Base-by-base conservation (phyloP, 2,329 filamentous ascomycete genomes). In the Fusarium neocosmosporiellum region DNA sequence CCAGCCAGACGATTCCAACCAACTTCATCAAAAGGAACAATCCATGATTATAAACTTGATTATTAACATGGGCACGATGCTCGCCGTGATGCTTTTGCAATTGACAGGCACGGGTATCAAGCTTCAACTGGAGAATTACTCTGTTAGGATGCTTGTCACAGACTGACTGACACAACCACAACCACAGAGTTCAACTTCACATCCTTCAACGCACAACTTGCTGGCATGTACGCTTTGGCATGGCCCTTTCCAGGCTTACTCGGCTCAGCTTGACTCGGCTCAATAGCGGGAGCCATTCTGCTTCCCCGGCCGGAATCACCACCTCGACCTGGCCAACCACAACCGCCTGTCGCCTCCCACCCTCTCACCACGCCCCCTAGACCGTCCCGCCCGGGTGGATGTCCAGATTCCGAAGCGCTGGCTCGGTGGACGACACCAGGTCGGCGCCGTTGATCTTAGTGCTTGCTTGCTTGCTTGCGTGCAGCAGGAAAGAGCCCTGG, bases 371-470 rank as follows among this genome's bases (percentile, higher is more conserved):
- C 46, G 46, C 46, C 60, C 63, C 59, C 58, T 63, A 64, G 33
- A 53, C 50, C 63, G 64, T 65, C 72, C 73, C 71, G 66, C 55
- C 66, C 65, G 68, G 75, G 66, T 71, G 73, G 73, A 53, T 63
- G 66, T 65, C 58, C 43, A 58, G 72, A 73, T 77, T 76, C 75
- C 75, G 75, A 73, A 75, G 69, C 67, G 58, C 63, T 76, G 75
- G 73, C 71, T 77, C 75, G 68, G 70, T 71, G 63, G 64, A 37
- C 43, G 61, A 66, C 63, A 54, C 74, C 62, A 63, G 63, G 59
- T 37, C 58, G 54, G 39, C 53, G 54, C 64, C 24, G 59, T 67
- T 68, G 43, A 63, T 58, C 67, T 37, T 67, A n/a, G n/a, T n/a
- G 43, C 59, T 67, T 60, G 58, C 59, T 72, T 75, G 66, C 65